These are phyloP conservation scores for Fusarium anthophilum DNA, from an alignment of 2,329 filamentous ascomycete species.

Conservation along the genomic window DNA sequence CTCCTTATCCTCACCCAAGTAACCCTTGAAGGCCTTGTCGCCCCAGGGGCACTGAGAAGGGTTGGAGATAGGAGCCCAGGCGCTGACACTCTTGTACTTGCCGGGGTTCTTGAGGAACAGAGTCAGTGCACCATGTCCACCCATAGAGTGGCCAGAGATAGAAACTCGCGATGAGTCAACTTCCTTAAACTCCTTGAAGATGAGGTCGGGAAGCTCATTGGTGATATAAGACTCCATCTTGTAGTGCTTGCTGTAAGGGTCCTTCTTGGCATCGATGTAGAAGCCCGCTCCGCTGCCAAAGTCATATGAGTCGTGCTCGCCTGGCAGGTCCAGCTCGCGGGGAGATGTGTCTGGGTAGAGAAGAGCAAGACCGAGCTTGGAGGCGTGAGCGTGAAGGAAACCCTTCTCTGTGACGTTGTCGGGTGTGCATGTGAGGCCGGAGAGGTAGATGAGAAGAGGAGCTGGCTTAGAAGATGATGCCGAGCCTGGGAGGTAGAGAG, in stretches of 20 bases:
- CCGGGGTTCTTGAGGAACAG: slow-evolving; percentile 92
- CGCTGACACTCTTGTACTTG: slow-evolving; percentile 87
- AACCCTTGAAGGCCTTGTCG: slow-evolving; percentile 92
- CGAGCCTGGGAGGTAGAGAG: slow-evolving; percentile 87
- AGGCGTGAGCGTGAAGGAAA: slow-evolving; percentile 88
- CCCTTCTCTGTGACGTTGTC: slow-evolving; percentile 86
- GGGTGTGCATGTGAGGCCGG: slow-evolving; percentile 92
- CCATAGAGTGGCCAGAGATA: slow-evolving; percentile 97
- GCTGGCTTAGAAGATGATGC: slow-evolving; percentile 65
- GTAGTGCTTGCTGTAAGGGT: slow-evolving; percentile 81
- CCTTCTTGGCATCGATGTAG: slow-evolving; percentile 86
- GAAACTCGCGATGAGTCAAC: slow-evolving; percentile 77
- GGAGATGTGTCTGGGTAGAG: slow-evolving; percentile 96
- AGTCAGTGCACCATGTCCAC: slow-evolving; percentile 93
- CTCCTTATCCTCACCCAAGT: slow-evolving; percentile 80
- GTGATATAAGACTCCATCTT: slow-evolving; percentile 95
- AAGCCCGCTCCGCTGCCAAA: slow-evolving; percentile 94
- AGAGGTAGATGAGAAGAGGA: slow-evolving; percentile 91
- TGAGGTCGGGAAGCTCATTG: slow-evolving; percentile 80
- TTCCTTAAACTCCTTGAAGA: slow-evolving; percentile 76
- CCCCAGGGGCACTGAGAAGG: slow-evolving; percentile 90
- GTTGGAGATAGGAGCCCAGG: slow-evolving; percentile 91
- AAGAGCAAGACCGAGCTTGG: slow-evolving; percentile 85
- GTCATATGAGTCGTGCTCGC: slow-evolving; percentile 89
- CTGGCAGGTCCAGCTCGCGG: slow-evolving; percentile 80